These are phyloP conservation scores for Mikania micrantha DNA, from an alignment of 129 eudicot genomes.

Conservation along the genomic window DNA sequence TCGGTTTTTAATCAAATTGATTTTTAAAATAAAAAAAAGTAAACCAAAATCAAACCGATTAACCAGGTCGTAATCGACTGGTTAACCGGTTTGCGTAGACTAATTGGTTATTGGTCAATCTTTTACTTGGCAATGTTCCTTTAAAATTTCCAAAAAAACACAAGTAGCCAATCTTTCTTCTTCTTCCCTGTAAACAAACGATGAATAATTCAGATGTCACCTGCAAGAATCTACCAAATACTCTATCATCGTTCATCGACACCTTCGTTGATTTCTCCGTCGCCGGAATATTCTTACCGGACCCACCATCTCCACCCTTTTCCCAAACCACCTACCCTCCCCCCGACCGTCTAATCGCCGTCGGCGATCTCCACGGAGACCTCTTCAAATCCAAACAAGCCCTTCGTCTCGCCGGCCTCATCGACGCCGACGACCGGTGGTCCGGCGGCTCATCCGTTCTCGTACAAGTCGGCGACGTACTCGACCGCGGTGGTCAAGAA, in stretches of 20 bases:
- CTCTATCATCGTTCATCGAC: constrained; percentile 75
- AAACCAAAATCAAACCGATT: too few species aligned
- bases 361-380: constrained; percentile 94
- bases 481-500: constrained; percentile 75
- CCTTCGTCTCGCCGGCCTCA: constrained; percentile 56
- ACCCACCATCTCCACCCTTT: constrained; percentile 19
- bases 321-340: constrained; percentile 36
- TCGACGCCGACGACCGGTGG: constrained; percentile 53
- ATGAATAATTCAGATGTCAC: constrained; percentile 3
- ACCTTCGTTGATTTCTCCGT: constrained; percentile 79
- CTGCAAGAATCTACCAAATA: constrained; percentile 45
- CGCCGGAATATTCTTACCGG: constrained; percentile 57
- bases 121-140: too few species aligned
- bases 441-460: constrained; percentile 62
- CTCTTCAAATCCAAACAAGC: constrained; percentile 56
- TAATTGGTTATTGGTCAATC: too few species aligned
- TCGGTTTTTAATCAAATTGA: too few species aligned
- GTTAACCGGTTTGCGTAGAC: too few species aligned
- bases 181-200: not conserved
- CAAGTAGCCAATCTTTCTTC: not conserved
- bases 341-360: constrained; percentile 60
- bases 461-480: constrained; percentile 69
- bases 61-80: too few species aligned
- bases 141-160: too few species aligned
- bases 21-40: too few species aligned